These are phyloP conservation scores for Chamaecyparis obtusa DNA, from an alignment of 75 land plant species.

Conservation along the genomic window DNA sequence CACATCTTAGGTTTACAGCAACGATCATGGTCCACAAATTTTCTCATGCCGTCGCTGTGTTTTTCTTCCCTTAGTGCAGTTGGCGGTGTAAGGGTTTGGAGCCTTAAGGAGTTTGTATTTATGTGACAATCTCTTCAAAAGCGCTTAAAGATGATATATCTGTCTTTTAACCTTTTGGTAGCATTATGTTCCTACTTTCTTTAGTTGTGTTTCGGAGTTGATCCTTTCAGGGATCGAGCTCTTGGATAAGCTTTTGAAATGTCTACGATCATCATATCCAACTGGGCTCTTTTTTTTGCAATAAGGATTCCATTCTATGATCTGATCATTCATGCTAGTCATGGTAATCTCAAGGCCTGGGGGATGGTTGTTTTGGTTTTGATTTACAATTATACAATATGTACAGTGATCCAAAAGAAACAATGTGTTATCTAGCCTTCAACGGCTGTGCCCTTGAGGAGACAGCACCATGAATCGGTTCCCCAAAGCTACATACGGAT, in stretches of 20 bases:
- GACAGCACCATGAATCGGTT: background rate
- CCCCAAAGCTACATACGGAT: background rate
- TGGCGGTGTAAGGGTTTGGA: background rate
- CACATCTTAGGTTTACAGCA: background rate
- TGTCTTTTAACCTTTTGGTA: too few relatives aligned
- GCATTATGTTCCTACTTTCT: background rate
- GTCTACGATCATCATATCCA: background rate
- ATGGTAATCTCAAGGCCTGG: background rate
- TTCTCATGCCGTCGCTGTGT: background rate
- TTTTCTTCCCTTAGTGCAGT: background rate
- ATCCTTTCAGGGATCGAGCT: background rate
- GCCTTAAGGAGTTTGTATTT: background rate
- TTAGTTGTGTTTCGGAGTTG: background rate
- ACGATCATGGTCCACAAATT: background rate
- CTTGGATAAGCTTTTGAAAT: background rate
- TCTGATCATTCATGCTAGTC: background rate
- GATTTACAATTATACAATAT: background rate
- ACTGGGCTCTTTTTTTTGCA: background rate
- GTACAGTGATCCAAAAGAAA: background rate
- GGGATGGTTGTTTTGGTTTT: background rate
- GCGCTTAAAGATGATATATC: too few relatives aligned
- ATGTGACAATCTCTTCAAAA: background rate
- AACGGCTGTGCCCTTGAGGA: background rate
- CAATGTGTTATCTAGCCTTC: background rate
- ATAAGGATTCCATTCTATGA: background rate